Evolutionary conservation across 805 yeast species (phyloP).

Genomic region (Ogataea ramenticola): DNA sequence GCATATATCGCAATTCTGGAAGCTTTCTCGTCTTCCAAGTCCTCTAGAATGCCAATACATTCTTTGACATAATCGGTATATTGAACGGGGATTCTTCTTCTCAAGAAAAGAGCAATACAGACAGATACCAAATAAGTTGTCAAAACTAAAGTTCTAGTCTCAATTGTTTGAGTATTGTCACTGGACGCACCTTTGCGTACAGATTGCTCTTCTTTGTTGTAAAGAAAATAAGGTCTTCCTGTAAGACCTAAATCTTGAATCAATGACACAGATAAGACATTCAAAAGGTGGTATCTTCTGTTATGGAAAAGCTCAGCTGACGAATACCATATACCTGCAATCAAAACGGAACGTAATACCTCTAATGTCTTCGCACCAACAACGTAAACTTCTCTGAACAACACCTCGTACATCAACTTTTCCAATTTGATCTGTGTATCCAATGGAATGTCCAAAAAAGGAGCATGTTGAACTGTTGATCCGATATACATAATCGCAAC

Average conservation of each 20-base stretch:
- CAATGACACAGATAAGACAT: constrained; percentile 56
- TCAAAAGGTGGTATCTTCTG: constrained; percentile 67
- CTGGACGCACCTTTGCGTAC: constrained; percentile 29
- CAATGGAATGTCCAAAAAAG: constrained; percentile 21
- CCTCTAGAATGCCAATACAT: constrained; percentile 45
- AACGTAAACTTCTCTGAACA: constrained; percentile 54
- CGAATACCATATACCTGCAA: constrained; percentile 74
- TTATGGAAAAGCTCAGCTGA: constrained; percentile 77
- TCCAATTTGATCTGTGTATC: constrained; percentile 43
- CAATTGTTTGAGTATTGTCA: constrained; percentile 31
- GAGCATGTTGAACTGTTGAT: constrained; percentile 7
- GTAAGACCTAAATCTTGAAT: constrained; percentile 73
- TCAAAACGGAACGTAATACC: constrained; percentile 51
- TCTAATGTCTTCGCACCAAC: constrained; percentile 68
- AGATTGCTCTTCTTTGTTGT: constrained; percentile 31
- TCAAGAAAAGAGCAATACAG: constrained; percentile 54
- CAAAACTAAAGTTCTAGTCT: constrained; percentile 45
- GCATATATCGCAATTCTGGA: constrained; percentile 49
- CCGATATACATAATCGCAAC: constrained; percentile 53
- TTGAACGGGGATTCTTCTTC: constrained; percentile 53
- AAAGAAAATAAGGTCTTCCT: constrained; percentile 39
- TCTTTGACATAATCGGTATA: constrained; percentile 64
- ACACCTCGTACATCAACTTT: constrained; percentile 41
- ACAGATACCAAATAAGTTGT: constrained; percentile 56
- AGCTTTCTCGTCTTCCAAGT: constrained; percentile 25